These are phyloP conservation scores for Capsicum baccatum DNA, from an alignment of 257 asterid species.

Conservation along the genomic window DNA sequence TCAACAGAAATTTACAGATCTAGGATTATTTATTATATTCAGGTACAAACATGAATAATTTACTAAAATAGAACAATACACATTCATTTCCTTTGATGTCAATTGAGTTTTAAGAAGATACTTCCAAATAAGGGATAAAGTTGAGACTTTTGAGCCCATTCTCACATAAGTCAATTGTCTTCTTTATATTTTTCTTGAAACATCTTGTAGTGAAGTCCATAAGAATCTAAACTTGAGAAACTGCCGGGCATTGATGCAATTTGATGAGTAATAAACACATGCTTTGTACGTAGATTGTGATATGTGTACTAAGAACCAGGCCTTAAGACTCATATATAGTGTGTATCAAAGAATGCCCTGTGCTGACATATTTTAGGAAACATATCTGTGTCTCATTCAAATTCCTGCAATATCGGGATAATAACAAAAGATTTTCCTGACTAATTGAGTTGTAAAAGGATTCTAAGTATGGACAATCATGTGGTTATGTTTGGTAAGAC, in stretches of 20 bases:
- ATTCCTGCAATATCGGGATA: background rate
- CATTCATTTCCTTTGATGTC: background rate
- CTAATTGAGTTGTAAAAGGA: slow-evolving; percentile 10
- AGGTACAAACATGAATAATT: slow-evolving; percentile 25
- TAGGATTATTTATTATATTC: background rate
- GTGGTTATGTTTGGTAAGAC: slow-evolving; percentile 13
- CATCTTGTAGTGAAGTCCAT: slow-evolving; percentile 3
- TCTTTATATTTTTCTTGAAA: background rate
- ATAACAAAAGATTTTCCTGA: background rate
- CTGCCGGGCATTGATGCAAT: background rate
- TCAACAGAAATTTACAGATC: background rate
- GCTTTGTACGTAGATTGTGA: background rate
- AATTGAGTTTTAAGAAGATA: background rate
- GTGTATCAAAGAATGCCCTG: background rate
- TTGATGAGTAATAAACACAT: background rate
- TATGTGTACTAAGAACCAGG: background rate
- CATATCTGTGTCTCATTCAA: background rate
- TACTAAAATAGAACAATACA: background rate
- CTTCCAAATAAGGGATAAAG: slow-evolving; percentile 10
- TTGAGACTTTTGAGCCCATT: background rate
- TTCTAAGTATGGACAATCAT: slow-evolving; percentile 3
- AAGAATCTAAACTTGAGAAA: background rate
- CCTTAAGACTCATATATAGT: background rate
- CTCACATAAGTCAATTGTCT: slow-evolving; percentile 21
- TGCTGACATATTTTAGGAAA: background rate